Base-by-base conservation (phyloP, 257 asterid species). In the Forsythia viridissima region DNA sequence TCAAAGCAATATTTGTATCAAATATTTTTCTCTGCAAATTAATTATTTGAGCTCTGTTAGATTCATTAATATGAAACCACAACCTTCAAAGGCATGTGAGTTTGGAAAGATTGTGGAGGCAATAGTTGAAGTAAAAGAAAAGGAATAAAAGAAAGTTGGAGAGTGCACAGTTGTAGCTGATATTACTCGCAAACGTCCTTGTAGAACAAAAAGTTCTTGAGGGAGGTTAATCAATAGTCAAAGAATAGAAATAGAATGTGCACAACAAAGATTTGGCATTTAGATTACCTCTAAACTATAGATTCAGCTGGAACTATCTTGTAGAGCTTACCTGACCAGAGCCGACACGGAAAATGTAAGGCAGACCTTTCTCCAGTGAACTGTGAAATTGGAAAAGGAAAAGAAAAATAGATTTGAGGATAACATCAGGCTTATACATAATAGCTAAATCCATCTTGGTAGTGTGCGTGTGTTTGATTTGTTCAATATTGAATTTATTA, bases 341-440 rank as follows among this genome's bases (percentile, higher is more conserved):
- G 18, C 99, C 99, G 6, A 93, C 94, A 16, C 98, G 94, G 84
- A 95, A 95, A 77, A 95, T 92, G 77, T 93, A 95, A 46, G 78
- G 84, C 83, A 72, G 96, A 3, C 97, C 92, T 84, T 93, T 95
- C 91, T 95, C 99, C 88, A 95, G 84, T 63, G 99, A 95, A 86
- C 99, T 95, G 85, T 52, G 74, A 78, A 85, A 78, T 68, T 81
- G 66, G 66, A 24, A 20, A 81, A 74, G 30, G 39, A 34, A 41
- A 72, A 48, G 63, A 59, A 66, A 40, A 72, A n/a, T 11, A 72
- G 66, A 44, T 72, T 57, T 57, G 30, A 57, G 57, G 57, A 48
- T 57, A n/a, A 20, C 24, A 6, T 57, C 4, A 6, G 66, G 66
- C 2, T 55, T 24, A 55, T 55, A 55, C 2, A 55, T 18, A 55